phyloP scores from a whole-genome alignment of 192 early-diverging fungal species.

The Dispira simplex region DNA sequence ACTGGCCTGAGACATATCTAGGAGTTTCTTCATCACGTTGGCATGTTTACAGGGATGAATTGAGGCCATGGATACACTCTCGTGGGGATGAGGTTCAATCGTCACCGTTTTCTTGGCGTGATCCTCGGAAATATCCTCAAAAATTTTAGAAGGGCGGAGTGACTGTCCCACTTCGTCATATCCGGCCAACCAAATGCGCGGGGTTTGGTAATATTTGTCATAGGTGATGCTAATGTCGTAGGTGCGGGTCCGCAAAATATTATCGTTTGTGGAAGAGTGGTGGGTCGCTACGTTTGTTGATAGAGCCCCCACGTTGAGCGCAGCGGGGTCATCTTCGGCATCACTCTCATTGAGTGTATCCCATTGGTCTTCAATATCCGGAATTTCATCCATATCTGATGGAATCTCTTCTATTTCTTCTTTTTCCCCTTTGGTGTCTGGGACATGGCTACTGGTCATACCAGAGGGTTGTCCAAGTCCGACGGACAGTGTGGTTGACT shows the following conservation, averaged over 20 bases:
- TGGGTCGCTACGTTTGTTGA: slow-evolving; percentile 1
- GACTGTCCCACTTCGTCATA: slow-evolving; percentile 79
- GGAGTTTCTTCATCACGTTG: slow-evolving; percentile 92
- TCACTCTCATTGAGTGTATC: slow-evolving; percentile 43
- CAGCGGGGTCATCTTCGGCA: slow-evolving; percentile 67
- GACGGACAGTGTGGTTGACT: not conserved
- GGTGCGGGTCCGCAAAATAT: slow-evolving; percentile 78
- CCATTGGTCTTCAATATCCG: slow-evolving; percentile 67
- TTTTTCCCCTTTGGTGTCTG: slow-evolving; percentile 21
- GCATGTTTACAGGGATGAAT: slow-evolving; percentile 99
- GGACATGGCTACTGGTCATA: slow-evolving; percentile 9
- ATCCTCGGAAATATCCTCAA: slow-evolving; percentile 96
- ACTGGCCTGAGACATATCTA: slow-evolving; percentile 44
- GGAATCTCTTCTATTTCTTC: slow-evolving; percentile 60
- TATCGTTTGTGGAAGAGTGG: slow-evolving; percentile 35
- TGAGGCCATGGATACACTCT: slow-evolving; percentile 70
- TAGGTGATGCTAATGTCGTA: slow-evolving; percentile 99
- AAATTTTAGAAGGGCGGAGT: slow-evolving; percentile 78
- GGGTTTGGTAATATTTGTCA: slow-evolving; percentile 99
- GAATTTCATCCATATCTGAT: slow-evolving; percentile 73
- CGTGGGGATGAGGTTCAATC: slow-evolving; percentile 90
- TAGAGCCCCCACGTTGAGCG: slow-evolving; percentile 10
- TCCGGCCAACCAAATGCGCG: slow-evolving; percentile 92
- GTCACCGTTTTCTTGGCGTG: slow-evolving; percentile 99
- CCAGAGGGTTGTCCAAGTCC: not conserved